Evolutionary conservation across 495 filamentous ascomycete species (phyloP).

Genomic region (Lophiotrema nucula): DNA sequence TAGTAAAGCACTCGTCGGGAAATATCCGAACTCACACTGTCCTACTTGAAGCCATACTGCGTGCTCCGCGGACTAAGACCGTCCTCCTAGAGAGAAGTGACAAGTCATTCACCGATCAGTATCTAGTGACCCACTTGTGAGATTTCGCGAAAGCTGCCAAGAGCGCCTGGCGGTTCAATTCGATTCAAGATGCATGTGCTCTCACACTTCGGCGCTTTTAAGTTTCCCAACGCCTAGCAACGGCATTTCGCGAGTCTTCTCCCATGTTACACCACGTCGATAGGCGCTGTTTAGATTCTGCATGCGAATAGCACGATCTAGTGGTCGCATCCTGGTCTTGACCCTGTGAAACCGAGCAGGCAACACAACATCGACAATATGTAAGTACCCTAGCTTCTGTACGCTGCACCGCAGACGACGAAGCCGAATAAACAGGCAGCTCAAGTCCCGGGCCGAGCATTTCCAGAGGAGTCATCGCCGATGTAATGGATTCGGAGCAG

Average conservation of each 20-base stretch:
- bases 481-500: constrained; percentile 4
- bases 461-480: no score
- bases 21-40: no score
- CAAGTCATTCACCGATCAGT: constrained; percentile 20
- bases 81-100: no score
- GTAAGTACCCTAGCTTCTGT: neutral
- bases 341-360: constrained; percentile 19
- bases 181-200: constrained; percentile 5
- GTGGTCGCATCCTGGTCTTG: constrained; percentile 11
- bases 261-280: neutral
- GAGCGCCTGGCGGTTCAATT: constrained; percentile 8
- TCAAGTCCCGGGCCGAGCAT: constrained; percentile 18
- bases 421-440: constrained; percentile 14
- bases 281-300: constrained; percentile 23
- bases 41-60: no score
- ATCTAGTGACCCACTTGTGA: constrained; percentile 15
- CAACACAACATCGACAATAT: constrained; percentile 8
- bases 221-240: neutral
- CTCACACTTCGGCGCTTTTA: constrained; percentile 6
- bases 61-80: no score
- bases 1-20: no score
- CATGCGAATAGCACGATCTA: constrained; percentile 25
- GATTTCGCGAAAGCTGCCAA: constrained; percentile 11
- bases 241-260: neutral
- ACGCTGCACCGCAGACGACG: constrained; percentile 1